Base-by-base conservation (phyloP, 1,139 yeast genomes). In the Sporopachydermia cereana region DNA sequence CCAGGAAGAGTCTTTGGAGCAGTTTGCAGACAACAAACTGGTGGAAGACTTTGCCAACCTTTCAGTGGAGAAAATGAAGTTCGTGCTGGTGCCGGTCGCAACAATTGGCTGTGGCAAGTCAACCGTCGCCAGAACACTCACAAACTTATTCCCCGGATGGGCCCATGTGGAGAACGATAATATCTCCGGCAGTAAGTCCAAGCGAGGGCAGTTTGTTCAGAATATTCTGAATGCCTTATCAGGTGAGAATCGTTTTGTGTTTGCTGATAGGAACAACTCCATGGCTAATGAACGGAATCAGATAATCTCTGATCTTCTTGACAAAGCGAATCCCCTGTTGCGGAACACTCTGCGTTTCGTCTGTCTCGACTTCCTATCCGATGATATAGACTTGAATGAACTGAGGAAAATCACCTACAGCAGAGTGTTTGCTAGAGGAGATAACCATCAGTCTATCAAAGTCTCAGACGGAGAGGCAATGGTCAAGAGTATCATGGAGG, bases 81-180 rank as follows among this genome's bases (percentile, higher is more conserved):
- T 76, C 56, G 72, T 84, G 0, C 56, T 93, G 1, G 73, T 88
- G 1, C 93, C 97, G 0, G 77, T 89, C 14, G 88, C 97, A 0
- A 86, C 96, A 0, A 75, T 91, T 44, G 98, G 97, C 0, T 86
- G 96, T 60, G 99, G 99, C 5, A 93, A 93, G 58, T 88, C 97
- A 0, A 86, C 96, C 0, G 74, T 85, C 0, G 76, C 86, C 2
- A 61, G 74, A 43, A 79, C 91, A 0, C 63, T 91, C 41, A 53
- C 59, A 1, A 58, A 70, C 7, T 57, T 89, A 24, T 80, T 68
- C 47, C 77, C 82, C 0, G 63, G 66, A 0, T 81, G 95, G 83
- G 79, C 74, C 0, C 86, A 82, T 54, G 70, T 85, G n/a, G 96
- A 88, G 58, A 89, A 85, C 59, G 98, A 91, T 61, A 76, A 86